These are phyloP conservation scores for Ceratobasidium sp. DNA, from an alignment of 1,284 basidiomycete species.

Conservation along the genomic window DNA sequence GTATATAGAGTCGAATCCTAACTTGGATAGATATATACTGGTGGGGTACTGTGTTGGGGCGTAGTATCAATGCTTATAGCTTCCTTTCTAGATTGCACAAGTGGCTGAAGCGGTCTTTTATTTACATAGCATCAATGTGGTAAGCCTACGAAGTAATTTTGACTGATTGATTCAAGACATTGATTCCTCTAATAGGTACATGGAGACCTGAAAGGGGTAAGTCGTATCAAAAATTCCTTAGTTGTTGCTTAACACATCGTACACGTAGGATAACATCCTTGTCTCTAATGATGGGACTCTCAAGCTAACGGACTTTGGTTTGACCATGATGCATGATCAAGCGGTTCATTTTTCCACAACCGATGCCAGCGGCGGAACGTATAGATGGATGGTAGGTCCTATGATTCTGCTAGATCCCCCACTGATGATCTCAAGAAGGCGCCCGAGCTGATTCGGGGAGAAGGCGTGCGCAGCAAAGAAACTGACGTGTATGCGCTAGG, in stretches of 20 bases:
- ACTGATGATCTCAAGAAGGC: background rate
- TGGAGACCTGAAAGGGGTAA: conserved; percentile 16
- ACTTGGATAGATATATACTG: background rate
- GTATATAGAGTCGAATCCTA: background rate
- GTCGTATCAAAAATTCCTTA: too few relatives aligned
- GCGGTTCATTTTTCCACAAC: background rate
- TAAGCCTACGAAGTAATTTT: too few relatives aligned
- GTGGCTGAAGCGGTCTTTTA: background rate
- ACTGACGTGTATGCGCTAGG: conserved; percentile 9
- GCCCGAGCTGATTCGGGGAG: background rate
- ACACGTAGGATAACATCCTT: background rate
- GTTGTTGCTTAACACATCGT: too few relatives aligned
- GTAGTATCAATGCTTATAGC: background rate
- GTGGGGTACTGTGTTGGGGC: background rate
- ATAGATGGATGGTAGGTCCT: conserved; percentile 8
- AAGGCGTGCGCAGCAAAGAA: background rate
- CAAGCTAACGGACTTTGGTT: conserved; percentile 3
- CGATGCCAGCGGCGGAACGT: background rate
- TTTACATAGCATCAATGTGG: too few relatives aligned
- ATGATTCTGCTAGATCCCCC: too few relatives aligned
- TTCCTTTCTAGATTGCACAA: background rate
- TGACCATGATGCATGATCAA: background rate
- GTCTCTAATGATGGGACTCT: background rate
- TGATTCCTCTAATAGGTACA: background rate
- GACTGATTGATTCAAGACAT: too few relatives aligned